Conservation (phyloP, 352 stramenopile species). For the Phytophthora parvispora region DNA sequence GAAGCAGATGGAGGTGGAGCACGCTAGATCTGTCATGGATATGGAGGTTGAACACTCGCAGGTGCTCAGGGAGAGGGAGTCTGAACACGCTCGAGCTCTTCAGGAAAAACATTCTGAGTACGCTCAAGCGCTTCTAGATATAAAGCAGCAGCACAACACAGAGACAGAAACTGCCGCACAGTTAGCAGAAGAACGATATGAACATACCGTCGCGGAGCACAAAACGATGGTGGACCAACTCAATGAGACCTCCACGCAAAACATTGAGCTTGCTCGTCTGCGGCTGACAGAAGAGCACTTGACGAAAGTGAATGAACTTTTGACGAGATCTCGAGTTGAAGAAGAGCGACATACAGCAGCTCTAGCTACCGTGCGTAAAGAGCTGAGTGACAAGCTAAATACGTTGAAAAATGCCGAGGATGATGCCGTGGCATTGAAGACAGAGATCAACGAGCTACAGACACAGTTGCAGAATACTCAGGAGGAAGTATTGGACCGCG, state of each 20-base stretch:
- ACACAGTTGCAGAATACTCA: constrained; percentile 17
- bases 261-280: constrained; percentile 24
- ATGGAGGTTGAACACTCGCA: background rate
- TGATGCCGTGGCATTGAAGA: constrained; percentile 2
- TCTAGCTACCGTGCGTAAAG: constrained; percentile 6
- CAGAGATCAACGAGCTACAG: constrained; percentile 19
- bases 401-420: constrained; percentile 9
- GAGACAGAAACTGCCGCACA: constrained; percentile 1
- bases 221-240: constrained; percentile 13
- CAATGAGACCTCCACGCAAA: constrained; percentile 17
- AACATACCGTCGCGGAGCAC: constrained; percentile 6
- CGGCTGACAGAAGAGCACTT: constrained; percentile 30
- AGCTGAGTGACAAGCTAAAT: constrained; percentile 14
- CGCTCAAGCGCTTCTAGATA: background rate
- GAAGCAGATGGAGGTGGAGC: background rate
- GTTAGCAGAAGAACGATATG: constrained; percentile 1
- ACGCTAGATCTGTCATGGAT: background rate
- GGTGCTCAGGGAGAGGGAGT: background rate
- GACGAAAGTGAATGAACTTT: constrained; percentile 32
- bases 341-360: constrained; percentile 12
- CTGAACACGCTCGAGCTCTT: background rate
- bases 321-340: constrained; percentile 21
- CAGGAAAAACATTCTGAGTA: background rate
- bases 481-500: constrained; percentile 27
- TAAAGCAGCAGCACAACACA: constrained; percentile 1